phyloP scores from a whole-genome alignment of 768 basidiomycete species.

The Suillus paluster region DNA sequence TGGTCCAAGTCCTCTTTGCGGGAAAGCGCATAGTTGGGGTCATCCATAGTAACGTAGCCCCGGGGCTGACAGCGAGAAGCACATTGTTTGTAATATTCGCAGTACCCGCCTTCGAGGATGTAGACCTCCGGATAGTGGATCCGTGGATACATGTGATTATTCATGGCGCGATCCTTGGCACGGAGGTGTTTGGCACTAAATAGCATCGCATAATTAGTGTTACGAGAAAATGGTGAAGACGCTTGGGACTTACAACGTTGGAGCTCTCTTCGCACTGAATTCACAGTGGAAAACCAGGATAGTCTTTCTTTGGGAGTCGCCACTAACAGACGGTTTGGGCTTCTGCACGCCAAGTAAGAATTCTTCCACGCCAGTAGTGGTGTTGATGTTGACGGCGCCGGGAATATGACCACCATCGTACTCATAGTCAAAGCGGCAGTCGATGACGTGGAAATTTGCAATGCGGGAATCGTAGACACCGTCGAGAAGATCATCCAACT shows the following conservation, averaged over 20 bases:
- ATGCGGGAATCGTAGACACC: constrained; percentile 73
- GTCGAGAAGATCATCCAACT: constrained; percentile 81
- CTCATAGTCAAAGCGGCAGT: constrained; percentile 98
- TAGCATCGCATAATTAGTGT: constrained; percentile 10
- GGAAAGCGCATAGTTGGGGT: constrained; percentile 79
- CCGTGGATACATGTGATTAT: constrained; percentile 88
- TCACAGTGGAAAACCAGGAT: constrained; percentile 97
- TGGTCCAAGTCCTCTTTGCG: constrained; percentile 89
- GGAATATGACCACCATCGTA: constrained; percentile 91
- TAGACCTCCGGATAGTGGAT: constrained; percentile 97
- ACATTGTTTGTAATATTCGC: constrained; percentile 77
- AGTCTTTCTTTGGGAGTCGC: constrained; percentile 75
- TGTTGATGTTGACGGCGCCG: constrained; percentile 92
- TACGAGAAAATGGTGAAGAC: background rate
- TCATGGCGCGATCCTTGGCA: constrained; percentile 86
- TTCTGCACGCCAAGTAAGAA: constrained; percentile 69
- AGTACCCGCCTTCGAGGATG: constrained; percentile 96
- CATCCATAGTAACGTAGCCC: constrained; percentile 94
- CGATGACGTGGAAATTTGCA: constrained; percentile 78
- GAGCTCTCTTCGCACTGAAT: constrained; percentile 93
- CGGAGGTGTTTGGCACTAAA: constrained; percentile 91
- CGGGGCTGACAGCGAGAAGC: constrained; percentile 75
- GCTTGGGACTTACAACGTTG: constrained; percentile 77
- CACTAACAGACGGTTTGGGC: constrained; percentile 74
- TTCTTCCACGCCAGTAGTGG: constrained; percentile 76